Conservation (phyloP, 78 protist genomes). For the Dictyostelium intermedium region DNA sequence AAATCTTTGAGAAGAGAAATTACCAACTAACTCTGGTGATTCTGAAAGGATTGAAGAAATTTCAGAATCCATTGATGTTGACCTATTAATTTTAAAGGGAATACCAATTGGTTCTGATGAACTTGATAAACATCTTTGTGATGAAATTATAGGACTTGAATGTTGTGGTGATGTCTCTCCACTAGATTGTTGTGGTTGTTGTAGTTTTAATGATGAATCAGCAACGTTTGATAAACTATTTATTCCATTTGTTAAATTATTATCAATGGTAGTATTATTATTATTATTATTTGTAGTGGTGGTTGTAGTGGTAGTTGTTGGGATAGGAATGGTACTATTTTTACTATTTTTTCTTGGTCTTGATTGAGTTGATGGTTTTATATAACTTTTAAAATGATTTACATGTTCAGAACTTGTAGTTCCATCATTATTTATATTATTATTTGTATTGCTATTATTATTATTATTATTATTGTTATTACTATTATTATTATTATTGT, state of each 20-base stretch:
- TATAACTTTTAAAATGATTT: not conserved
- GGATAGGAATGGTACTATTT: not conserved
- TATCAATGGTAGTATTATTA: no score
- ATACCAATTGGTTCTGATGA: slow-evolving; percentile 3
- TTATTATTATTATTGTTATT: not conserved
- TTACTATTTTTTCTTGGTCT: slow-evolving; percentile 7
- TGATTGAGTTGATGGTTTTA: not conserved
- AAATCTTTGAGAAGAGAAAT: not conserved
- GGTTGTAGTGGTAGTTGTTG: not conserved
- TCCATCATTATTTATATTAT: not conserved
- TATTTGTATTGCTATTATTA: not conserved
- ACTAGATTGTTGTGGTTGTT: not conserved
- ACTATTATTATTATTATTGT: not conserved
- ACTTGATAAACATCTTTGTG: not conserved
- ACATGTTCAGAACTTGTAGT: not conserved
- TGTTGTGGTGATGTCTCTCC: not conserved
- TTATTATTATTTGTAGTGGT: not conserved
- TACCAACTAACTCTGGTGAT: not conserved
- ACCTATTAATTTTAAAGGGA: not conserved
- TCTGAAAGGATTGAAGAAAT: not conserved
- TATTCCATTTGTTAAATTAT: not conserved
- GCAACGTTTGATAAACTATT: no score
- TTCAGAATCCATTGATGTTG: not conserved
- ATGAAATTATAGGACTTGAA: slow-evolving; percentile 1
- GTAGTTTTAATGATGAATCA: not conserved